These are phyloP conservation scores for Tetrapisispora arboricola DNA, from an alignment of 805 yeast genomes.

Conservation along the genomic window DNA sequence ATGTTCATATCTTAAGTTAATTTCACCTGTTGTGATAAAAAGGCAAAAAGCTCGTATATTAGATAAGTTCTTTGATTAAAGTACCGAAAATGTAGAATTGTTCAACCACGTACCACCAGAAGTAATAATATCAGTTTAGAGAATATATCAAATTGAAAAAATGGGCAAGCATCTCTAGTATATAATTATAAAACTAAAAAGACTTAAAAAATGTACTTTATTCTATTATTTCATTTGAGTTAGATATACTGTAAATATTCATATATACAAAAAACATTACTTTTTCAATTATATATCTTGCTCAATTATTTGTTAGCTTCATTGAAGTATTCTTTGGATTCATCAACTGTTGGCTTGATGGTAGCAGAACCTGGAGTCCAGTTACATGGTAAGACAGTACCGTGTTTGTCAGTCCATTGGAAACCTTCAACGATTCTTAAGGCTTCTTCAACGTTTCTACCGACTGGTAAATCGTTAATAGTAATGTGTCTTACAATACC, in stretches of 20 bases:
- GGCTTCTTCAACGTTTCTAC: slow-evolving; percentile 97
- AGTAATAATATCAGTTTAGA: too few relatives aligned
- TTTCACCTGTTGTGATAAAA: too few relatives aligned
- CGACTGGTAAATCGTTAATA: slow-evolving; percentile 97
- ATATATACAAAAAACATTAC: not conserved
- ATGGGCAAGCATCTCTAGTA: too few relatives aligned
- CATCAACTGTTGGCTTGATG: slow-evolving; percentile 72
- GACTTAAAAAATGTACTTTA: not conserved
- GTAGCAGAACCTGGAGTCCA: slow-evolving; percentile 94
- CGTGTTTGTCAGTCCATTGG: slow-evolving; percentile 98
- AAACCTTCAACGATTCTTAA: slow-evolving; percentile 96
- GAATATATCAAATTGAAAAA: too few relatives aligned
- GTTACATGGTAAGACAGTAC: slow-evolving; percentile 99
- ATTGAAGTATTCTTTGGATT: slow-evolving; percentile 70
- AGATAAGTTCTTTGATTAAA: too few relatives aligned
- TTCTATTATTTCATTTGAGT: not conserved
- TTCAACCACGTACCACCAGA: too few relatives aligned
- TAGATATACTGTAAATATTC: not conserved
- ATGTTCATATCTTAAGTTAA: too few relatives aligned
- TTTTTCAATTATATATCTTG: too few relatives aligned
- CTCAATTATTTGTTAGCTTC: slow-evolving; percentile 36
- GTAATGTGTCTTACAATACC: slow-evolving; percentile 93
- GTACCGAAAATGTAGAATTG: too few relatives aligned
- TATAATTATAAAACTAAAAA: not conserved
- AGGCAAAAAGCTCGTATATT: too few relatives aligned